Evolutionary conservation across 768 basidiomycete genomes (phyloP), one percentile per base, ranked within the genome.

Genomic region (Leccinellum rugosiceps): DNA sequence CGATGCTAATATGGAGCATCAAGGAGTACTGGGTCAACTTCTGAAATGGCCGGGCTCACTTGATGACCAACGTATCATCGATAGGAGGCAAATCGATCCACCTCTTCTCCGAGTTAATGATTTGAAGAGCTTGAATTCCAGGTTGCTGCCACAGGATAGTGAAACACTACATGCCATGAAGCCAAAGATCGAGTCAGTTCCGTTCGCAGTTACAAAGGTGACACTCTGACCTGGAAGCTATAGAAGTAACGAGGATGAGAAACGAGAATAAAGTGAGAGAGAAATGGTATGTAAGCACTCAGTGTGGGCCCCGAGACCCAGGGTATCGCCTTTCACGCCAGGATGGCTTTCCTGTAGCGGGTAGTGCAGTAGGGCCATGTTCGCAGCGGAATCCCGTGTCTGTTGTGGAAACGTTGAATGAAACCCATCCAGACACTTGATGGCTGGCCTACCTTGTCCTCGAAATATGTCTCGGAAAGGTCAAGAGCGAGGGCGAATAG

Each of bases 1-100:
- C 94, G 11, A 96, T 78, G 68, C 89, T 83, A 83, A 55, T 31
- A 23, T 32, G 52, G 52, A 79, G 30, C 17, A 73, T 19, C 77
- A 64, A 5, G 25, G 52, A 41, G 48, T 10, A 6, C 10, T 23
- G 17, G 15, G 47, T 46, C 11, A 7, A 41, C 9, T 9, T 35
- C 34, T 8, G 1, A 35, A 35, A 0, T 3, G 7, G 15, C 0
- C 15, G 0, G 14, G n/a, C 81, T 58, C 56, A 91, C 90, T 97
- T 97, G 69, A 95, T 82, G 32, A 97, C 91, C 44, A 96, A 77
- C 0, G 93, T 92, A 6, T 85, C 90, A 0, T 83, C 79, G 48
- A 90, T 87, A 0, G 90, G 83, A 1, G 85, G 83, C 9, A 90
- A 93, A 64, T 90, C 77, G 50, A 97, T 83, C 94, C 94, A 97